Base-by-base conservation (phyloP, 2,329 filamentous ascomycete species). In the Claviceps sorghi region DNA sequence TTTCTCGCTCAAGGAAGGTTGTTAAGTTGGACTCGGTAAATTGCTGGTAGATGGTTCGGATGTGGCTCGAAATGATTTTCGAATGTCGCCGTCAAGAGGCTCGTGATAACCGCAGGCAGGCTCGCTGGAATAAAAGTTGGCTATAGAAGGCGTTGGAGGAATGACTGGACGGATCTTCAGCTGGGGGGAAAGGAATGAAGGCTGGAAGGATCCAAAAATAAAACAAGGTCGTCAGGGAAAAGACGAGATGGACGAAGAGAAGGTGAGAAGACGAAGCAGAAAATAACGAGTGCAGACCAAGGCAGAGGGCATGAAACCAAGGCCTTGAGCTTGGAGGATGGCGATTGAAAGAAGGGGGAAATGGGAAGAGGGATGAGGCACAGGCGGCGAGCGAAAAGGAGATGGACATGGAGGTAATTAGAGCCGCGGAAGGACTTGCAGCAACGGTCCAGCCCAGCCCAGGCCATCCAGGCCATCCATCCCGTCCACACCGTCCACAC, bases 91-190 rank as follows among this genome's bases (percentile, higher is more conserved):
- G 29, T 45, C 22, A 17, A 32, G 11, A 34, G 41, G 4, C 38
- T 51, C 42, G 49, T 36, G 40, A 45, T 50, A 29, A 29, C 47
- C n/a, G 26, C 30, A 34, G 15, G 32, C 19, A 49, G 51, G 45
- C 45, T 42, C 21, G 50, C 34, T 50, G 52, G 47, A 49, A 26
- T 15, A 29, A 5, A 21, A 29, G 15, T 15, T 52, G 29, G 42
- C 49, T 55, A 29, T 34, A 56, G 48, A 46, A 50, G 52, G 55
- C 50, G 52, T 41, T 41, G 7, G n/a, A 30, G 50, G 44, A 68
- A 66, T 58, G 67, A 68, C 61, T 61, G 69, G 69, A 69, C 68
- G 66, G 65, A 67, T 62, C 64, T 60, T 59, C 62, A 56, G 61
- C 59, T 59, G 55, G n/a, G n/a, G n/a, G n/a, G n/a, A n/a, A 64